phyloP scores from a whole-genome alignment of 768 basidiomycete species.

The Rubroboletus pulcherrimus region DNA sequence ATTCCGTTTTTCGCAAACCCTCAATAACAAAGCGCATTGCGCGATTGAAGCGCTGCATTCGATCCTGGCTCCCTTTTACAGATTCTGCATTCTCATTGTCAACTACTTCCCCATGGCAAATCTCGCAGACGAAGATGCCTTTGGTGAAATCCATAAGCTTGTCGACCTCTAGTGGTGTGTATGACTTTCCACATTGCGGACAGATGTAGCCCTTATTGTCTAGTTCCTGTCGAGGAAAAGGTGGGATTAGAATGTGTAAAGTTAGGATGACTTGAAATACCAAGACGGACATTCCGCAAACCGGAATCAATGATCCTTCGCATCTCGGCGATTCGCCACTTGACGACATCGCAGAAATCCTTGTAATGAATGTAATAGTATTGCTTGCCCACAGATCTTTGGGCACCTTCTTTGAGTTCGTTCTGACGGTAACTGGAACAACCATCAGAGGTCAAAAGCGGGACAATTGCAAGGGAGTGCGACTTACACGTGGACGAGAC shows the following conservation, averaged over 20 bases:
- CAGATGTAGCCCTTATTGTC: slow-evolving; percentile 98
- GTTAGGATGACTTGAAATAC: too few relatives aligned
- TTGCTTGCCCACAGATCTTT: slow-evolving; percentile 80
- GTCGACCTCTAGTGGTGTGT: slow-evolving; percentile 82
- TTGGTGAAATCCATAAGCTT: slow-evolving; percentile 70
- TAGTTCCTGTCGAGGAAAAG: slow-evolving; percentile 60
- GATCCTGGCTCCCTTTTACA: slow-evolving; percentile 81
- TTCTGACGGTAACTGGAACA: slow-evolving; percentile 76
- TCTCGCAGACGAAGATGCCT: slow-evolving; percentile 77
- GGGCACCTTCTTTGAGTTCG: slow-evolving; percentile 86
- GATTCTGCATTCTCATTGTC: slow-evolving; percentile 92
- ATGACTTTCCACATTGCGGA: slow-evolving; percentile 79
- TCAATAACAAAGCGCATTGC: slow-evolving; percentile 88
- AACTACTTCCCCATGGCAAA: slow-evolving; percentile 80
- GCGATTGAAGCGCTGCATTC: slow-evolving; percentile 92
- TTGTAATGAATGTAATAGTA: slow-evolving; percentile 37
- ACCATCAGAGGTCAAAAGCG: not conserved
- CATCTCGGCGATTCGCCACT: slow-evolving; percentile 96
- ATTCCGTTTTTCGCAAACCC: slow-evolving; percentile 84
- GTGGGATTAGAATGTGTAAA: not conserved
- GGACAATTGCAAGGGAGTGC: not conserved
- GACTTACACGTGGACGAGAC: slow-evolving; percentile 72
- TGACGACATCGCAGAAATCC: slow-evolving; percentile 85
- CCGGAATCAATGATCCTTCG: slow-evolving; percentile 83
- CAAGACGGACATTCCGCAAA: slow-evolving; percentile 55